Evolutionary conservation across 805 yeast species (phyloP).

Genomic region (Teunomyces tritomae): DNA sequence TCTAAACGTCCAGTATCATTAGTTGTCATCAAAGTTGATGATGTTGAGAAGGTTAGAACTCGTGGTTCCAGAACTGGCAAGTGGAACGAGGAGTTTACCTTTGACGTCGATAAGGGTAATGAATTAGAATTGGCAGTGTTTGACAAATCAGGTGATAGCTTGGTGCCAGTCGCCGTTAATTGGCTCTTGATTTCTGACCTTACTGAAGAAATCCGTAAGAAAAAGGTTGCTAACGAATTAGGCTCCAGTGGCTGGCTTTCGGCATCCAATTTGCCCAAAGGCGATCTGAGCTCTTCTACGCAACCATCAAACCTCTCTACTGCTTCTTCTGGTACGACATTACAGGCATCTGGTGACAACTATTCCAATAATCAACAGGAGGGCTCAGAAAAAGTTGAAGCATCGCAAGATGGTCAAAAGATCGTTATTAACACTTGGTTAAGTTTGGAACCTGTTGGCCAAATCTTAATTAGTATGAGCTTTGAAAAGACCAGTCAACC

Average conservation of each 20-base stretch:
- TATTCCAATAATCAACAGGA: background rate
- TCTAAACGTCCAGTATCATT: slow-evolving; percentile 76
- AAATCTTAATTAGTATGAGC: slow-evolving; percentile 70
- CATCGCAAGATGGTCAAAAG: slow-evolving; percentile 14
- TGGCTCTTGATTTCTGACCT: slow-evolving; percentile 91
- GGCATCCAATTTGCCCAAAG: slow-evolving; percentile 54
- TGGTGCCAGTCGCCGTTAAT: slow-evolving; percentile 84
- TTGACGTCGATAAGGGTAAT: slow-evolving; percentile 85
- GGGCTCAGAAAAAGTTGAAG: background rate
- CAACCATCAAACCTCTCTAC: background rate
- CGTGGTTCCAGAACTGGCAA: slow-evolving; percentile 71
- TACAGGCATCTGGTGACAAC: background rate
- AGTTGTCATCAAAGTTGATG: slow-evolving; percentile 82
- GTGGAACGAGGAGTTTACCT: slow-evolving; percentile 79
- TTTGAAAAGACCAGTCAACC: slow-evolving; percentile 61
- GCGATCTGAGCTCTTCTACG: background rate
- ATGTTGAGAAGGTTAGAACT: slow-evolving; percentile 76
- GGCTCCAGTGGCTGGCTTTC: slow-evolving; percentile 84
- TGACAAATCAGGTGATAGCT: slow-evolving; percentile 66
- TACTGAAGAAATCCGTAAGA: slow-evolving; percentile 91
- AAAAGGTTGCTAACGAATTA: slow-evolving; percentile 71
- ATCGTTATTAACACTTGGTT: slow-evolving; percentile 77
- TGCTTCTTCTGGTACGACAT: background rate
- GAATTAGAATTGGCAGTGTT: slow-evolving; percentile 87
- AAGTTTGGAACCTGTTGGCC: slow-evolving; percentile 92